Evolutionary conservation across 1,284 basidiomycete genomes (phyloP).

Genomic region (Athelia sp.): DNA sequence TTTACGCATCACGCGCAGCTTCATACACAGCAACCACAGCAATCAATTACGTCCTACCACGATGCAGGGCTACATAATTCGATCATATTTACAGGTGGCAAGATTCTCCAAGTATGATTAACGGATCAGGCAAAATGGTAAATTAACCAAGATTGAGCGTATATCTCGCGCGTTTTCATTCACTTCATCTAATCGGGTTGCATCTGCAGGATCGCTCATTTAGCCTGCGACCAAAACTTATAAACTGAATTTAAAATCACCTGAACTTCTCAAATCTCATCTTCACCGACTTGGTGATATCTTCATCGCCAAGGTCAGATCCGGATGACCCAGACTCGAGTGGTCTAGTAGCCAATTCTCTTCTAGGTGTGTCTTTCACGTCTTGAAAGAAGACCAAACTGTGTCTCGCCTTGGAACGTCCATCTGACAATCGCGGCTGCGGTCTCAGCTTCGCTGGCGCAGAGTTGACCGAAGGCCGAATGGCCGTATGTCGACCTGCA

Average conservation of each 20-base stretch:
- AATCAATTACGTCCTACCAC: too few relatives aligned
- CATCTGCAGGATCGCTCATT: background rate
- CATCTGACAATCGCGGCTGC: slow-evolving; percentile 1
- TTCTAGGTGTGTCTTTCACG: background rate
- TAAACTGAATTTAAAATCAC: background rate
- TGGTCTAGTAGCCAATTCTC: background rate
- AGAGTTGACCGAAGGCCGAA: slow-evolving; percentile 14
- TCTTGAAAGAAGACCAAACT: background rate
- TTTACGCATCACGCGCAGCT: too few relatives aligned
- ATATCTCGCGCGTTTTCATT: background rate
- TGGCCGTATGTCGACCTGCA: slow-evolving; percentile 30
- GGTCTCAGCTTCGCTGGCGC: slow-evolving; percentile 16
- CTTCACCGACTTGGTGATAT: background rate
- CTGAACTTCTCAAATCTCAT: background rate
- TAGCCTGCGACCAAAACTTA: background rate
- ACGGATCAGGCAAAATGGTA: background rate
- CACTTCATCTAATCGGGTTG: background rate
- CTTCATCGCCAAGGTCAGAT: background rate
- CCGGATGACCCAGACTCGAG: background rate
- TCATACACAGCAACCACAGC: too few relatives aligned
- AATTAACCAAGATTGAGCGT: slow-evolving; percentile 1
- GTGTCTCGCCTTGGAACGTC: background rate
- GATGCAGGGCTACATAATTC: too few relatives aligned
- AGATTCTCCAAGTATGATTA: too few relatives aligned
- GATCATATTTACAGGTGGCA: too few relatives aligned